phyloP scores from a whole-genome alignment of 2,329 filamentous ascomycete species.

The Colletotrichum sansevieriae region DNA sequence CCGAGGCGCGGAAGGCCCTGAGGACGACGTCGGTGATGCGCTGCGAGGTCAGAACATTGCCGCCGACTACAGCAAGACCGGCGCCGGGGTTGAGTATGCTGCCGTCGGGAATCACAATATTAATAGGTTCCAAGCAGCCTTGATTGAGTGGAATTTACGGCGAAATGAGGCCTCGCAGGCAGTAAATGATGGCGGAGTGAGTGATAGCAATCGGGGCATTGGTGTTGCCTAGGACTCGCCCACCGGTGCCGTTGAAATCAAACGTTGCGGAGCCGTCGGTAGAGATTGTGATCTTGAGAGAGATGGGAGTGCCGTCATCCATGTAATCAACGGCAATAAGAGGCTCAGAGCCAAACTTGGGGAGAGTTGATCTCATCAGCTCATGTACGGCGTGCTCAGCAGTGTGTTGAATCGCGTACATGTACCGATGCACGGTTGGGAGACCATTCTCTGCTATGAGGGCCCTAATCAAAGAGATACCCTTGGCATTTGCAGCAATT shows the following conservation, averaged over 20 bases:
- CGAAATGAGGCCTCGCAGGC: conserved; percentile 82
- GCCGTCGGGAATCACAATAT: conserved; percentile 78
- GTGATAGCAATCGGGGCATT: conserved; percentile 50
- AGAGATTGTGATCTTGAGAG: conserved; percentile 64
- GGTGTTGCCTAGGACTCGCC: conserved; percentile 56
- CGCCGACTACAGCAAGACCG: conserved; percentile 84
- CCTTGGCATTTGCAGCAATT: conserved; percentile 80
- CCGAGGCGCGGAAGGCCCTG: conserved; percentile 83
- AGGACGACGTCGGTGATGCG: conserved; percentile 87
- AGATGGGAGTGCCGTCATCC: conserved; percentile 67
- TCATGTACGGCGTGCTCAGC: conserved; percentile 40
- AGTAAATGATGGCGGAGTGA: conserved; percentile 67
- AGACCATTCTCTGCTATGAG: conserved; percentile 85
- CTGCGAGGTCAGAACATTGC: conserved; percentile 85
- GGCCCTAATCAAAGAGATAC: conserved; percentile 79
- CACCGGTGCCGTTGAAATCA: conserved; percentile 62
- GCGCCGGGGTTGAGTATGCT: conserved; percentile 82
- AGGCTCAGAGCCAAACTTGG: conserved; percentile 75
- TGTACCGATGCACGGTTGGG: conserved; percentile 67
- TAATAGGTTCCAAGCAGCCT: conserved; percentile 83
- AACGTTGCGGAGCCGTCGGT: conserved; percentile 78
- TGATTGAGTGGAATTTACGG: conserved; percentile 90
- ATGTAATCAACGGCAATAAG: conserved; percentile 80
- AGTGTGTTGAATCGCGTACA: conserved; percentile 41
- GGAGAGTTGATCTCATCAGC: conserved; percentile 52